Evolutionary conservation across 139 green algal species (phyloP).

Genomic region (Chlorella sp.): DNA sequence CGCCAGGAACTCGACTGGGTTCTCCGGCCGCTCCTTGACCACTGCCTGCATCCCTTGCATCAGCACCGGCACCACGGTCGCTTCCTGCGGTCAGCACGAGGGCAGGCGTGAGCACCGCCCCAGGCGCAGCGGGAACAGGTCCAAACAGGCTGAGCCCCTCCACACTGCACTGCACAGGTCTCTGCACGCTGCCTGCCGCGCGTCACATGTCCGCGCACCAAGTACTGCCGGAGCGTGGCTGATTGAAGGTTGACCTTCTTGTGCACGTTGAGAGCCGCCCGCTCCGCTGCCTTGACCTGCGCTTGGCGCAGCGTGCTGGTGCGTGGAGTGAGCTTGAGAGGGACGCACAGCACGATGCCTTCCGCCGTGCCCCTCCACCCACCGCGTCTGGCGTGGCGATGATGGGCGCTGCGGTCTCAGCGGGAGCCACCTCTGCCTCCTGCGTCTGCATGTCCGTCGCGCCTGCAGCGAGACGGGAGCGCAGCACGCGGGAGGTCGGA

Average conservation of each 20-base stretch:
- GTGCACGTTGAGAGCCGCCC: conserved; percentile 40
- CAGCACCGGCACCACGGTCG: conserved; percentile 65
- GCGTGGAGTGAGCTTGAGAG: no score
- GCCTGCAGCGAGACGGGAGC: no score
- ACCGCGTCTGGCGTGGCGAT: conserved; percentile 1
- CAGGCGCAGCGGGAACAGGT: no score
- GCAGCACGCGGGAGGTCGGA: no score
- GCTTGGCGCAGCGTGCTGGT: neutral
- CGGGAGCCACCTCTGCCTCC: neutral
- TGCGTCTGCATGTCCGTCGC: no score
- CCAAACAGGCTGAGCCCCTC: no score
- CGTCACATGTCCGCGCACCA: no score
- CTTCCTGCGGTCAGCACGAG: conserved; percentile 55
- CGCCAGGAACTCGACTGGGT: conserved; percentile 76
- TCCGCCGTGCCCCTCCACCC: no score
- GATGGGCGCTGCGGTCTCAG: neutral
- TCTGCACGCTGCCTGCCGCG: no score
- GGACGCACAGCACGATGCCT: no score
- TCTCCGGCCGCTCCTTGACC: conserved; percentile 68
- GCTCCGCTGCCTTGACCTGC: conserved; percentile 53
- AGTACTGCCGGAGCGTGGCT: conserved; percentile 68
- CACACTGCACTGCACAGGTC: no score
- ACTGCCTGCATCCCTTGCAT: conserved; percentile 75
- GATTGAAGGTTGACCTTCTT: conserved; percentile 49
- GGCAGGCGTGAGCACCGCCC: no score